Base-by-base conservation (phyloP, 2,329 filamentous ascomycete species). In the Neopestalotiopsis sp. region DNA sequence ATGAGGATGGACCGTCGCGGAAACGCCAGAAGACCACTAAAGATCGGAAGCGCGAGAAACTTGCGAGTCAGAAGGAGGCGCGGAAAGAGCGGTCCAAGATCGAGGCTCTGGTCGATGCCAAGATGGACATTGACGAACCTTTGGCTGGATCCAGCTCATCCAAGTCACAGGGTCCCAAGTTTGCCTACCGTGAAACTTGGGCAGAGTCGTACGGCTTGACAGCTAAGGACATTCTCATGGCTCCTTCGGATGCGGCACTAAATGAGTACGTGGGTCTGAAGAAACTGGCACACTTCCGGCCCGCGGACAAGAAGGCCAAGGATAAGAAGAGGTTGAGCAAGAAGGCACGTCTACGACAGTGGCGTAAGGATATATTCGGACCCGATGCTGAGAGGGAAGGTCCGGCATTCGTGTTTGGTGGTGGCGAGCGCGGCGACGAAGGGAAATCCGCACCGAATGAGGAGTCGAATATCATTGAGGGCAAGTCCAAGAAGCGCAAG, bases 111-210 rank as follows among this genome's bases (percentile, higher is more conserved):
- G 91, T 98, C 73, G 94, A 98, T 77, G 87, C 91, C 73, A 92
- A 91, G 77, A 87, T 98, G 75, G 89, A 94, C 72, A 86, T 97
- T 68, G 90, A 94, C 69, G 83, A 90, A 71, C 88, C 90, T 24
- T 83, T 90, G 65, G 86, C 89, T 66, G 87, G 88, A 59, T 78
- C 83, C 32, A 81, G 65, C 68, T 75, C 73, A 28, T 71, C 70
- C 67, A 72, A 70, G 38, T 62, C 71, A 63, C 63, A 67, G 4
- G 73, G 72, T 34, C 67, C 74, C 67, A 88, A 87, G 38, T 99
- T 99, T 89, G 92, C 93, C 68, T 99, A 99, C 85, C 93, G 96
- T 76, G 95, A 98, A 78, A 97, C 95, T 1, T 97, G 94, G 0
- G 95, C 96, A 1, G 91, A 92, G 67, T 90, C 92, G 13, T 99